Base-by-base conservation (phyloP, 148 eudicot genomes). In the Arctostaphylos glauca region DNA sequence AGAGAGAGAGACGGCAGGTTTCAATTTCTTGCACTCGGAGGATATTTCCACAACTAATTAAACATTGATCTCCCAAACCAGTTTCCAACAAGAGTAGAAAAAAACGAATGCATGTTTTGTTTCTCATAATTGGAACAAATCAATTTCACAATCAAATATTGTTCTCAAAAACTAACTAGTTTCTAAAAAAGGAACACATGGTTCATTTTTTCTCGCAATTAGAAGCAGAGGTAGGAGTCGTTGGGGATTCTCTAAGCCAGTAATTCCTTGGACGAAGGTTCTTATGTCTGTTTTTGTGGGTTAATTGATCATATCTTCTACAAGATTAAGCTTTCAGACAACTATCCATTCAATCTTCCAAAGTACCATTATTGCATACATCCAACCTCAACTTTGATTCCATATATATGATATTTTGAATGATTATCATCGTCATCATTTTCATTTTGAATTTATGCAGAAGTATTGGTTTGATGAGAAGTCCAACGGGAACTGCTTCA, bases 401-500 rank as follows among this genome's bases (percentile, higher is more conserved):
- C 6, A 18, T 19, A n/a, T n/a, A n/a, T n/a, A n/a, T n/a, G n/a
- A n/a, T 19, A 19, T 6, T 18, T 18, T 59, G 21, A 59, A 59
- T 23, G 19, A 59, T 19, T 59, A 59, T 59, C 6, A 59, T 64
- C 41, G 9, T n/a, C 41, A 23, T 23, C 41, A 2, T 21, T 64
- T 4, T 23, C 2, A 0, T 59, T 18, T 23, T 25, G n/a, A n/a
- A n/a, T 64, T 25, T 68, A 13, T 25, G 81, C 89, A 93, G 94
- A 91, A 87, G 83, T 92, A 89, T 77, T 88, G 93, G 93, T 89
- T 92, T 52, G 91, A 91, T 14, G 81, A 79, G 84, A 83, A 83
- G 59, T 83, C n/a, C n/a, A n/a, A 90, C 41, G 50, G 62, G 80
- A 90, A 91, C 88, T 88, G 94, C 88, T 92, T 91, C 83, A 82